phyloP scores from a whole-genome alignment of 208 protist species.

The Leishmania tarentolae region DNA sequence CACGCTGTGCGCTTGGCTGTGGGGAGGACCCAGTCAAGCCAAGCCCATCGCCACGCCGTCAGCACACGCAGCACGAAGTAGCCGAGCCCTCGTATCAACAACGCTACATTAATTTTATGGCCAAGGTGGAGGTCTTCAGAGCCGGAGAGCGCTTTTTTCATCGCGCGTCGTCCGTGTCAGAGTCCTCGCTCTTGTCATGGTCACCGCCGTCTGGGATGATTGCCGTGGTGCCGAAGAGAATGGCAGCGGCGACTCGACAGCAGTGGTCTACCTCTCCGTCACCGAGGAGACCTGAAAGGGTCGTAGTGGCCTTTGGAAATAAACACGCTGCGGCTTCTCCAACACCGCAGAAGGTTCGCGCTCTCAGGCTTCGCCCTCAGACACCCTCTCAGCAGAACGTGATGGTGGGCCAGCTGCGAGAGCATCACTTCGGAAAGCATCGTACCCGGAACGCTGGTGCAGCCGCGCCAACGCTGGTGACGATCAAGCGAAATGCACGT shows the following conservation, averaged over 20 bases:
- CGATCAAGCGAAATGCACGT: background rate
- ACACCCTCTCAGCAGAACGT: constrained; percentile 16
- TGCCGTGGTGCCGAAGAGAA: background rate
- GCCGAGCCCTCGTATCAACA: constrained; percentile 7
- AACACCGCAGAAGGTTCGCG: background rate
- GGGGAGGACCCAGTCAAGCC: background rate
- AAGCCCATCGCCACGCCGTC: constrained; percentile 16
- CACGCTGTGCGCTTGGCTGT: background rate
- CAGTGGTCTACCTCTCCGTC: constrained; percentile 13
- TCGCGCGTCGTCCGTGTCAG: background rate
- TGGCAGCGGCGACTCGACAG: background rate
- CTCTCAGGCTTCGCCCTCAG: constrained; percentile 6
- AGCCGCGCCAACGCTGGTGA: background rate
- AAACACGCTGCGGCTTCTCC: background rate
- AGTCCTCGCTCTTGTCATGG: constrained; percentile 10
- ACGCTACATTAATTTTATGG: background rate
- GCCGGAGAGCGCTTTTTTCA: background rate
- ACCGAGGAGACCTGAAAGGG: background rate
- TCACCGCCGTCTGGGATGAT: background rate
- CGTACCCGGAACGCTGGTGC: background rate
- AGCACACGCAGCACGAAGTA: constrained; percentile 28
- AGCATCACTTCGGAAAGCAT: background rate
- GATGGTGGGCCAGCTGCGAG: background rate
- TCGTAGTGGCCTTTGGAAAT: background rate
- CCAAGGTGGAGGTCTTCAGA: background rate